Evolutionary conservation across 768 basidiomycete species (phyloP), one percentile per base, ranked within the genome.

Genomic region (Exsudoporus frostii): DNA sequence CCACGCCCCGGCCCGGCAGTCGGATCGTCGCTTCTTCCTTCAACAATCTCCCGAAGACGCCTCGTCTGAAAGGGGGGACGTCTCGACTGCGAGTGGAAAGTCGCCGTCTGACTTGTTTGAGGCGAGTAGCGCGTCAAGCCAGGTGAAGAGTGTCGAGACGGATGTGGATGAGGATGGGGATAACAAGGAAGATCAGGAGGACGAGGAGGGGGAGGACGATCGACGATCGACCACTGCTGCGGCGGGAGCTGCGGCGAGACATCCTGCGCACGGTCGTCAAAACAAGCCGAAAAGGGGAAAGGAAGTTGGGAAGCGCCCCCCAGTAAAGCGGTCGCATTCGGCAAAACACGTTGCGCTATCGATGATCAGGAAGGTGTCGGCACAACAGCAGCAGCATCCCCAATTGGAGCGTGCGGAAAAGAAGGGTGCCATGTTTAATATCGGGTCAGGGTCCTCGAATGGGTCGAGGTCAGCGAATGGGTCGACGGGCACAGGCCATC

Each of bases 381-480:
- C 51, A 30, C 68, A 65, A 9, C 66, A 62, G 43, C 62, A 48
- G 5, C 57, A 63, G 2, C 65, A 55, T n/a, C 41, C 43, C 17
- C 59, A 57, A 27, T 48, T 25, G 24, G 63, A 56, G 15, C 66
- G 54, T 22, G 30, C 15, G 20, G 57, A 60, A 34, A 67, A 65
- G 51, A 67, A 61, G 45, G 60, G 67, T 19, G 63, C 73, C 13
- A 72, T 72, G 60, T 84, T 86, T 54, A 81, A 82, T 58, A 77
- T 86, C 50, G 84, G 83, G 2, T 84, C 83, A 17, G 73, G 76
- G 53, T 83, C 82, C 36, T 82, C 83, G 48, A 78, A 78, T 43
- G 80, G 79, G 17, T 68, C 71, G 36, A 62, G 56, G 54, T 67
- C 54, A 22, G 58, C 60, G 5, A 63, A 58, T 34, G 68, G 60